Base-by-base conservation (phyloP, 2,329 filamentous ascomycete genomes). In the Xylaria polymorpha region DNA sequence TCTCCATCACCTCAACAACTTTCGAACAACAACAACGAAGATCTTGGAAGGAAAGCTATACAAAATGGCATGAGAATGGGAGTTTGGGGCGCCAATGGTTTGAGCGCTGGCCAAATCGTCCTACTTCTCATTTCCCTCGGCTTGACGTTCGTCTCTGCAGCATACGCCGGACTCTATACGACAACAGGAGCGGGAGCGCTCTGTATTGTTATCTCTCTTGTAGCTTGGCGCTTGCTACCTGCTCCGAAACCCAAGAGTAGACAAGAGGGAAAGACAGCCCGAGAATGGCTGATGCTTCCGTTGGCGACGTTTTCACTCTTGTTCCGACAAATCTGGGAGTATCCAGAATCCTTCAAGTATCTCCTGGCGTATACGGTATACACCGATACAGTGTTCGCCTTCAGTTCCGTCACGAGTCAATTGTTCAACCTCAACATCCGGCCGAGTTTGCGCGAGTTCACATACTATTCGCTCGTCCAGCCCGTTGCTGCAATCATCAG, bases 401-500 rank as follows among this genome's bases (percentile, higher is more conserved):
- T 67, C n/a, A 39, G 58, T 18, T 48, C 64, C 7, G 43, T 67
- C 3, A 58, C 64, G 1, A 37, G 48, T n/a, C 59, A 67, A n/a
- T 35, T 67, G 18, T 67, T 67, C 59, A 67, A 62, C 43, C 59
- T 67, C 22, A 50, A 63, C 22, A 29, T 67, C 22, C 59, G 64
- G n/a, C 64, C 59, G 43, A 67, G 43, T 44, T 32, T 63, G 2
- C 64, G 53, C 12, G 64, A 67, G 51, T 67, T 67, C 35, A 67
- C 64, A 22, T 67, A 58, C 59, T 67, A 63, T 59, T 67, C 64
- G 2, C 58, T 67, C 57, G 58, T 51, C 12, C 64, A 63, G 51
- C 64, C 64, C 15, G 55, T 25, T 3, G 48, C 48, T 2, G 37
- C 64, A 39, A 48, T 61, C 12, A 39, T 56, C 39, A 56, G 37